Evolutionary conservation across 805 yeast species (phyloP), one percentile per base, ranked within the genome.

Genomic region (Wickerhamomyces strasburgensis): DNA sequence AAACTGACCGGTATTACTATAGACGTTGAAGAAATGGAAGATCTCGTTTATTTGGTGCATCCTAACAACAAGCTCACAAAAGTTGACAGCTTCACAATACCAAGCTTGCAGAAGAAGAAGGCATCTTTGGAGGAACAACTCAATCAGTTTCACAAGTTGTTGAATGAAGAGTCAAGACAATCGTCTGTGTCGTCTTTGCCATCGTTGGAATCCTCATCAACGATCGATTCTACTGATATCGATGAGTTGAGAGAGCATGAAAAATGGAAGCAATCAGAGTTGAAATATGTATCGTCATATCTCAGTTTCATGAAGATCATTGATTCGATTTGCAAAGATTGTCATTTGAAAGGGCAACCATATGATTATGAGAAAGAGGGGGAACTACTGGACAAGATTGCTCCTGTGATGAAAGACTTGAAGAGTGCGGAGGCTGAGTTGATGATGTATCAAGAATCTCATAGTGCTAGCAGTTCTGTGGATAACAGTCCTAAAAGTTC

Each of bases 351-450:
- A 2, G 40, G 35, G 25, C 25, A 19, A 4, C 29, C 28, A n/a
- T 54, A 54, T 25, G 56, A 54, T 34, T 54, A 51, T 32, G 56
- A 51, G 14, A 47, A 38, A 27, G 58, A 54, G 36, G 51, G 48
- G 37, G 48, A 49, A 33, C 46, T 54, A 5, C 34, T 54, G 32
- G 48, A 48, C 27, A 30, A 33, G 17, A 51, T 54, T 17, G 48
- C 42, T 14, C 31, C 32, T 8, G 47, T 46, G 9, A 52, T 49
- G 54, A 40, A 32, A 7, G 19, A 30, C 4, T 37, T 54, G 27
- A 49, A 44, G 29, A 28, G 46, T 38, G 43, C 56, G 41, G 56
- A 61, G 31, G 14, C 15, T 8, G 42, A 47, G 34, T 21, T 21
- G 25, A 21, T 21, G 11, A 21, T 8, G 25, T 21, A 21, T 11